Percentiles rank a stretch among this genome's conserved stretches.
These are phyloP conservation scores for Claviceps sp. DNA, from an alignment of 2,329 filamentous ascomycete species.

Conservation along the genomic window DNA sequence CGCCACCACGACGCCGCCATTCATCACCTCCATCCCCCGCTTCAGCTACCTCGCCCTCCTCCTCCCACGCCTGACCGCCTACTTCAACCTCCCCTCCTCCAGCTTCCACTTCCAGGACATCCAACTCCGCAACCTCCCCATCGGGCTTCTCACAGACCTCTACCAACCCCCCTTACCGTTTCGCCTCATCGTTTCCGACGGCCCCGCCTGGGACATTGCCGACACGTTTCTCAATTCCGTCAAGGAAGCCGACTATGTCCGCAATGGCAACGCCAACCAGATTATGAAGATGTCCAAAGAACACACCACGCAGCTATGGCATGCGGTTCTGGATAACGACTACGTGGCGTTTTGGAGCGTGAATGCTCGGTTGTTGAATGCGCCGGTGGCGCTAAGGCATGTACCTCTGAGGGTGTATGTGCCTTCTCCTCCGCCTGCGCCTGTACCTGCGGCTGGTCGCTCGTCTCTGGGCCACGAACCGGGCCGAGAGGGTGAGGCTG, in stretches of 20 bases:
- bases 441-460: too few relatives aligned
- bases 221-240: conserved; percentile 52
- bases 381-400: conserved; percentile 61
- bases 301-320: conserved; percentile 73
- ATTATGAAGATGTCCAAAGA: conserved; percentile 83
- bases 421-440: conserved; percentile 23
- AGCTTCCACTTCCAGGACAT: conserved; percentile 46
- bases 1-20: conserved; percentile 26
- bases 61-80: conserved; percentile 38
- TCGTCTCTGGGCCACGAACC: background rate
- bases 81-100: conserved; percentile 40
- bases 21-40: conserved; percentile 40
- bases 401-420: conserved; percentile 85
- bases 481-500: conserved; percentile 17
- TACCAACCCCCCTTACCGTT: conserved; percentile 42
- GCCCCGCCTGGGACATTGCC: conserved; percentile 43
- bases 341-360: conserved; percentile 59
- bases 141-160: conserved; percentile 41
- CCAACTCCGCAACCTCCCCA: conserved; percentile 38
- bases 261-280: conserved; percentile 76
- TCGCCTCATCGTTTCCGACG: conserved; percentile 40
- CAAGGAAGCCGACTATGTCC: conserved; percentile 70
- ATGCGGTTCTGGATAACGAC: conserved; percentile 66
- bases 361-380: conserved; percentile 62
- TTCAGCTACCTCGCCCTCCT: conserved; percentile 47